Conservation (phyloP, 768 basidiomycete genomes). For the Pleurotus eryngii region DNA sequence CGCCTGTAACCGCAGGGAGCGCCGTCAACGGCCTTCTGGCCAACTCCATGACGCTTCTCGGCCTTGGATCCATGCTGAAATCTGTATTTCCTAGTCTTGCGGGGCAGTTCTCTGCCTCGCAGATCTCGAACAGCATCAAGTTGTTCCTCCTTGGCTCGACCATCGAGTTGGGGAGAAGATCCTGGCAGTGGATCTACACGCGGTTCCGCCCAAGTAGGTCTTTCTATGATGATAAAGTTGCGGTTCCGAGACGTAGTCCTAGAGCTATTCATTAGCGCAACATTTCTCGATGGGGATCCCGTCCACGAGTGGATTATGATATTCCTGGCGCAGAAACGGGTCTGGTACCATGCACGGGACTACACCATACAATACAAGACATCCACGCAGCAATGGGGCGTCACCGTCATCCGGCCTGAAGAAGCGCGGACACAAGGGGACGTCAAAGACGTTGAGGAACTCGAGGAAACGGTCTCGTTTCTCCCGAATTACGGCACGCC, state of each 20-base stretch:
- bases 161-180: constrained; percentile 8
- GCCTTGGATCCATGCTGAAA: background rate
- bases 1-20: background rate
- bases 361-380: constrained; percentile 36
- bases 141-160: constrained; percentile 5
- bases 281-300: constrained; percentile 42
- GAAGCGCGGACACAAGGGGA: background rate
- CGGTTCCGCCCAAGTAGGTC: constrained; percentile 33
- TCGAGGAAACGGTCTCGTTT: constrained; percentile 34
- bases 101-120: background rate
- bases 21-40: background rate
- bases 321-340: constrained; percentile 39
- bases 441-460: constrained; percentile 15
- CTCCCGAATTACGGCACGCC: constrained; percentile 36
- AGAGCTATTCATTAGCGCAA: constrained; percentile 43
- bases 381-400: constrained; percentile 35
- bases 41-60: background rate
- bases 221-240: background rate
- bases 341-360: constrained; percentile 39
- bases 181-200: constrained; percentile 25
- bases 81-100: background rate
- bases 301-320: constrained; percentile 47
- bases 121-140: constrained; percentile 6
- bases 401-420: constrained; percentile 15
- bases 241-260: background rate